phyloP scores from a whole-genome alignment of 2,329 filamentous ascomycete species.

The Paecilomyces fulvus region DNA sequence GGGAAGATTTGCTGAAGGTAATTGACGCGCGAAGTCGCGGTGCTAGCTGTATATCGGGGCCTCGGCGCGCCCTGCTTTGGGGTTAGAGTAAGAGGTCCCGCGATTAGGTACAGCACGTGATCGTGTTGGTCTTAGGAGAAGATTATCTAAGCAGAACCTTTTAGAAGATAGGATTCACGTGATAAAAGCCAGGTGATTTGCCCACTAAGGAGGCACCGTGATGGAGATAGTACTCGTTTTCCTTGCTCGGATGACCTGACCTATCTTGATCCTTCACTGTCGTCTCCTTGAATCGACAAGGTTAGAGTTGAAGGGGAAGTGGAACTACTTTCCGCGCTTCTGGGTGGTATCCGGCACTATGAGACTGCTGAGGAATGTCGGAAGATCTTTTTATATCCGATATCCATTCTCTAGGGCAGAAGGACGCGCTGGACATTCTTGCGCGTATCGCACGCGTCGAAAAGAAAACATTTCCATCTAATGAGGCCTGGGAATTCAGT shows the following conservation, averaged over 20 bases:
- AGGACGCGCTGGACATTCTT: conserved; percentile 28
- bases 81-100: too few relatives aligned
- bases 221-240: not conserved
- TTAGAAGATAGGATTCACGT: too few relatives aligned
- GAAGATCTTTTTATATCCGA: conserved; percentile 22
- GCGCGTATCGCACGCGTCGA: conserved; percentile 33
- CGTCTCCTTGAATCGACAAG: not conserved
- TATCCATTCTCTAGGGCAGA: conserved; percentile 29
- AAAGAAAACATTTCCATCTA: conserved; percentile 43
- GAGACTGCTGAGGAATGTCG: conserved; percentile 18
- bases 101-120: too few relatives aligned
- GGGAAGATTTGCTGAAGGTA: not conserved
- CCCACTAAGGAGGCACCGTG: too few relatives aligned
- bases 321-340: not conserved
- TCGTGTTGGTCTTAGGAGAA: too few relatives aligned
- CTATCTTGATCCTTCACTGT: not conserved
- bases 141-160: too few relatives aligned
- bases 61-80: too few relatives aligned
- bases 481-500: conserved; percentile 43
- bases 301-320: not conserved
- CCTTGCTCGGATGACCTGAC: not conserved
- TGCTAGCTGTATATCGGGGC: not conserved
- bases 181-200: too few relatives aligned
- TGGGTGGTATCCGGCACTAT: conserved; percentile 8
- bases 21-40: not conserved